Percentiles rank a stretch among this genome's conserved stretches.
Conservation (phyloP, 2,329 filamentous ascomycete species). For the Ceratocystiopsis minuta region DNA sequence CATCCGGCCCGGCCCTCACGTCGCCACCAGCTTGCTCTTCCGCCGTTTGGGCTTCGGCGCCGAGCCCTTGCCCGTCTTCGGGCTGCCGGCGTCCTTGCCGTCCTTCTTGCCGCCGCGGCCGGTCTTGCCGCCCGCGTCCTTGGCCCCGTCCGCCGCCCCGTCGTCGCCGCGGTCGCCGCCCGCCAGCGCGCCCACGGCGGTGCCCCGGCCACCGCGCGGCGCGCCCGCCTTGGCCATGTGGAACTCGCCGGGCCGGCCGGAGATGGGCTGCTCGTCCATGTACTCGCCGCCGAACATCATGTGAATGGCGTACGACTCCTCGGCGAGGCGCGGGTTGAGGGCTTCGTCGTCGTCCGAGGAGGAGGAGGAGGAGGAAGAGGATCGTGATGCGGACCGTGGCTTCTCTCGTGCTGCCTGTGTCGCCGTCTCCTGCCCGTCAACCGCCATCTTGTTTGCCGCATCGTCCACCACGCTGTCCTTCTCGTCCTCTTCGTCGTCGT, state of each 20-base stretch:
- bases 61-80: constrained; percentile 13
- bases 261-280: constrained; percentile 51
- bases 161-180: constrained; percentile 1
- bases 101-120: constrained; percentile 21
- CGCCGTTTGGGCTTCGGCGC: constrained; percentile 26
- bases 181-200: constrained; percentile 5
- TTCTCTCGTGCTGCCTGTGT: no score
- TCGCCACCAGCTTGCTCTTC: constrained; percentile 23
- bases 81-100: constrained; percentile 22
- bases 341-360: constrained; percentile 16
- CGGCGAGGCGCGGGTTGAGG: constrained; percentile 28
- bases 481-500: not conserved
- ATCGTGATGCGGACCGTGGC: no score
- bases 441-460: no score
- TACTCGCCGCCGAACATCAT: constrained; percentile 44
- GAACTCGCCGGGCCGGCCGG: constrained; percentile 46
- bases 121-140: constrained; percentile 18
- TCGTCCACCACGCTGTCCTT: not conserved
- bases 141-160: constrained; percentile 2
- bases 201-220: constrained; percentile 19
- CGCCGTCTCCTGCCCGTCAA: no score
- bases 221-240: constrained; percentile 44
- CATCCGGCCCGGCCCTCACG: no score
- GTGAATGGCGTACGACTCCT: constrained; percentile 40
- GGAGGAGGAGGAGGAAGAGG: no score